Percentiles rank a stretch among this genome's conserved stretches.
These are phyloP conservation scores for Xylaria digitata DNA, from an alignment of 2,329 filamentous ascomycete species.

Conservation along the genomic window DNA sequence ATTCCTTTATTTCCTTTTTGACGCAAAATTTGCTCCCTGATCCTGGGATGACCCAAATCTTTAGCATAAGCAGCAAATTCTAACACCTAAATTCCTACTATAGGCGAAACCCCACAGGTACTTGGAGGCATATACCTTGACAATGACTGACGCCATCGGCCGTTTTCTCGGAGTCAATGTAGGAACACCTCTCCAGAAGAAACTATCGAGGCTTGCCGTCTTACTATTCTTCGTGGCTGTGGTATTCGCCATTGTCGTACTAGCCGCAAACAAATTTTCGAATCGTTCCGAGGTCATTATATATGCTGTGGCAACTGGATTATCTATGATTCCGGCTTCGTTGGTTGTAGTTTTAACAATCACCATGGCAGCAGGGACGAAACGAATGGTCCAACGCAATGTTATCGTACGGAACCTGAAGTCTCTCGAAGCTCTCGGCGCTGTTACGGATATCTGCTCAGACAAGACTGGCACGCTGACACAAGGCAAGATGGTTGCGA, in stretches of 20 bases:
- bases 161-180: slow-evolving; percentile 75
- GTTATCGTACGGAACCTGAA: slow-evolving; percentile 69
- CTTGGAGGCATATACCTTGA: slow-evolving; percentile 59
- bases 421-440: slow-evolving; percentile 69
- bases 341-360: slow-evolving; percentile 75
- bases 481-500: slow-evolving; percentile 72
- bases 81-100: no score
- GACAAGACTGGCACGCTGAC: slow-evolving; percentile 71
- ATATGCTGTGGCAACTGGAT: slow-evolving; percentile 68
- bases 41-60: no score
- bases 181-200: slow-evolving; percentile 76
- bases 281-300: slow-evolving; percentile 70
- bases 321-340: slow-evolving; percentile 70
- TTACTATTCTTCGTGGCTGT: slow-evolving; percentile 75
- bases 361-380: slow-evolving; percentile 71
- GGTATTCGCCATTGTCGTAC: slow-evolving; percentile 75
- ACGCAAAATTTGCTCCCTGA: no score
- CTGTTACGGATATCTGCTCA: slow-evolving; percentile 67
- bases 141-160: slow-evolving; percentile 67
- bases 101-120: slow-evolving; percentile 64
- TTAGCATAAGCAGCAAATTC: no score
- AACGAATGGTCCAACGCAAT: slow-evolving; percentile 66
- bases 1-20: not conserved
- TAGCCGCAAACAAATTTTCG: slow-evolving; percentile 71
- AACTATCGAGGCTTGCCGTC: slow-evolving; percentile 74